Conservation (phyloP, 768 basidiomycete species). For the Kwoniella sp. region DNA sequence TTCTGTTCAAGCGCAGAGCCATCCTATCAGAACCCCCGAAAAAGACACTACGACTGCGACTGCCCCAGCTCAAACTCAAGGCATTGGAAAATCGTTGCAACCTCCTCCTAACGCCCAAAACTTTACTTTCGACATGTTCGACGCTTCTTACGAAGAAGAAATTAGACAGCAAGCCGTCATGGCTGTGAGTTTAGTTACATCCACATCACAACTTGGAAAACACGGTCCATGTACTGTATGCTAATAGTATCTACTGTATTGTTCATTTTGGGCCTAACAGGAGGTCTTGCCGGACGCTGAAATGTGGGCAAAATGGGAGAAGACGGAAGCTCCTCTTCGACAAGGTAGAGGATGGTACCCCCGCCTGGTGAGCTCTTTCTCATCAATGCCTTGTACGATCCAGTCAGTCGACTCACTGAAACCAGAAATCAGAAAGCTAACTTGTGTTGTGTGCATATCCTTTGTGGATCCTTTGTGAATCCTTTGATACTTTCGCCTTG, state of each 20-base stretch:
- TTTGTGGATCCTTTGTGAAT: background rate
- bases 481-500: background rate
- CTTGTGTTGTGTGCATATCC: too few species aligned
- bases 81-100: too few species aligned
- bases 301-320: slow-evolving; percentile 54
- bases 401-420: too few species aligned
- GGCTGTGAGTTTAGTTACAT: slow-evolving; percentile 36
- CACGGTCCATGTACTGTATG: too few species aligned
- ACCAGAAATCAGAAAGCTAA: too few species aligned
- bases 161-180: slow-evolving; percentile 51
- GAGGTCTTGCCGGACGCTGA: slow-evolving; percentile 52
- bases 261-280: too few species aligned
- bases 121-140: slow-evolving; percentile 32
- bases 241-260: too few species aligned
- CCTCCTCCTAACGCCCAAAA: background rate
- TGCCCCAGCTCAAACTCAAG: too few species aligned
- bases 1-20: slow-evolving; percentile 10
- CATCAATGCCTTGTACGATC: too few species aligned
- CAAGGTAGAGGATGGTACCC: slow-evolving; percentile 55
- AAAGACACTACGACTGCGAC: background rate
- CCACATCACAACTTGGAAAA: too few species aligned
- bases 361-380: slow-evolving; percentile 35
- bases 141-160: slow-evolving; percentile 48
- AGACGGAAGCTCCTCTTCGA: slow-evolving; percentile 50
- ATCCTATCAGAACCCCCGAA: slow-evolving; percentile 1